Evolutionary conservation across 805 yeast genomes (phyloP).

Genomic region (Sugiyamaella chiloensis): DNA sequence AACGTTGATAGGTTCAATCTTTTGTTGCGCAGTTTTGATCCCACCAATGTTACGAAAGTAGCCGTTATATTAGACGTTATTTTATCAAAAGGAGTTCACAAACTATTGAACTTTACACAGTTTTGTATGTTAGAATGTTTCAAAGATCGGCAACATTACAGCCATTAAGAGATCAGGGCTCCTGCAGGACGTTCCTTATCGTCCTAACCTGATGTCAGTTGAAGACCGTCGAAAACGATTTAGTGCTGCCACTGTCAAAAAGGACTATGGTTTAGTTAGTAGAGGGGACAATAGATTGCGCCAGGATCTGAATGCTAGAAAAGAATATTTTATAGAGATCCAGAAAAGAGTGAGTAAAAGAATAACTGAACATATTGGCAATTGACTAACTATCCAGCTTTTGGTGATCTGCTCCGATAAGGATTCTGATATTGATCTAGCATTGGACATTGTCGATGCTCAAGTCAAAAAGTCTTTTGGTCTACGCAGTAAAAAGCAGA

Average conservation of each 20-base stretch:
- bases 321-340: constrained; percentile 3
- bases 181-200: too few relatives aligned
- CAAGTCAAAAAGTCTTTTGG: too few relatives aligned
- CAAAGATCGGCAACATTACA: too few relatives aligned
- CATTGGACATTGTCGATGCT: background rate
- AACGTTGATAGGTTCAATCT: constrained; percentile 11
- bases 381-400: background rate
- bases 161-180: too few relatives aligned
- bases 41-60: constrained; percentile 5
- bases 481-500: background rate
- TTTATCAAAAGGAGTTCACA: too few relatives aligned
- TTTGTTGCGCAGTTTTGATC: background rate
- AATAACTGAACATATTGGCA: too few relatives aligned
- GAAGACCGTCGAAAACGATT: too few relatives aligned
- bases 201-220: too few relatives aligned
- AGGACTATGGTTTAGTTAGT: constrained; percentile 42
- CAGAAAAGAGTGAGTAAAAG: too few relatives aligned
- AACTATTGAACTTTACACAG: too few relatives aligned
- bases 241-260: constrained; percentile 1
- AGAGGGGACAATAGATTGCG: constrained; percentile 38
- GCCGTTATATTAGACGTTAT: too few relatives aligned
- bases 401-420: background rate
- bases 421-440: background rate
- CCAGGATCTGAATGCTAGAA: constrained; percentile 13
- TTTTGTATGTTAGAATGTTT: too few relatives aligned